Percentiles rank a stretch among this genome's conserved stretches.
phyloP scores from a whole-genome alignment of 768 basidiomycete species.

The Leccinum rimulosum region DNA sequence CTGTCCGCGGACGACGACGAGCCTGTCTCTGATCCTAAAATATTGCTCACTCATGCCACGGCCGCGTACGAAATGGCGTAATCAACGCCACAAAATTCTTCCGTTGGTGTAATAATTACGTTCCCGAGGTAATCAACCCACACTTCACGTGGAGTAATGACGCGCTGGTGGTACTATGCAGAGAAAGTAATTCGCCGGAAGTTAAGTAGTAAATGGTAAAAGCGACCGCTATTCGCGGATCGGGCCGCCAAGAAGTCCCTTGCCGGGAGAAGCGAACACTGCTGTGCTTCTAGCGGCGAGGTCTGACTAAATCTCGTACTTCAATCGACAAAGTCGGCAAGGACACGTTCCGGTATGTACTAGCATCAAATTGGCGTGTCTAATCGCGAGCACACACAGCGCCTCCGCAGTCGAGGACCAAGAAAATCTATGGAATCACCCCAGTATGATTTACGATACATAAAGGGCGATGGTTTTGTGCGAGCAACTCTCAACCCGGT shows the following conservation, averaged over 20 bases:
- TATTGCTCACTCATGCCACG: not conserved
- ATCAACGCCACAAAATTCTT: not conserved
- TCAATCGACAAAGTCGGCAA: slow-evolving; percentile 15
- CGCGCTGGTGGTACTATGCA: not conserved
- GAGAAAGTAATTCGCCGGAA: not conserved
- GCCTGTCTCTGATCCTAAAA: not conserved
- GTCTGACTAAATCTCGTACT: not conserved
- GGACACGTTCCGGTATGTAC: not conserved
- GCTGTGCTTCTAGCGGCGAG: not conserved
- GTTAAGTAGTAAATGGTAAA: not conserved
- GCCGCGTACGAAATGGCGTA: not conserved
- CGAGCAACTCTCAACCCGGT: not conserved
- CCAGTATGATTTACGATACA: not conserved
- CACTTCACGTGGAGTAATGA: not conserved
- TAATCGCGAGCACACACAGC: not conserved
- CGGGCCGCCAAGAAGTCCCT: slow-evolving; percentile 17
- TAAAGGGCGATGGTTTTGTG: slow-evolving; percentile 12
- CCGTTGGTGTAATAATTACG: slow-evolving; percentile 11
- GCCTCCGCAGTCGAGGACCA: slow-evolving; percentile 2
- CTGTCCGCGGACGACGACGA: slow-evolving; percentile 9
- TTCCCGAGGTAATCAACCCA: slow-evolving; percentile 1
- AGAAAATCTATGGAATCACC: slow-evolving; percentile 3
- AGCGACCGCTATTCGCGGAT: slow-evolving; percentile 9
- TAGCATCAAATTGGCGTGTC: slow-evolving; percentile 5
- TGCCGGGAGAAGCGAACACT: not conserved